Conservation (phyloP, 73 alveolate species). For the Paramecium sonneborni region DNA sequence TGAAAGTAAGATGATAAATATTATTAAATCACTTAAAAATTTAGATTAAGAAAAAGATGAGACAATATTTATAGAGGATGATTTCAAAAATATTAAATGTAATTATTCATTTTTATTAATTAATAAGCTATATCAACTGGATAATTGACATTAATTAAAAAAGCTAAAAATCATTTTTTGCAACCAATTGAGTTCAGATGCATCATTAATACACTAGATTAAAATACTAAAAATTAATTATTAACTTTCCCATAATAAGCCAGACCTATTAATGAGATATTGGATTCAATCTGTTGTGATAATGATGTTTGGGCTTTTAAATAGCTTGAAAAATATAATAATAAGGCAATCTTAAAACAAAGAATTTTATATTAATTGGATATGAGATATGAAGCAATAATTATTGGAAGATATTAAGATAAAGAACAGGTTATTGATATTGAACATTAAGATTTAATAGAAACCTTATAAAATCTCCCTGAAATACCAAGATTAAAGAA, state of each 20-base stretch:
- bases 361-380: background rate
- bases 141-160: background rate
- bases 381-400: background rate
- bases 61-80: background rate
- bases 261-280: background rate
- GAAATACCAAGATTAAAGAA: background rate
- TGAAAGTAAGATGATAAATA: background rate
- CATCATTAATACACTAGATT: background rate
- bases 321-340: background rate
- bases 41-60: background rate
- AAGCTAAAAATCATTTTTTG: background rate
- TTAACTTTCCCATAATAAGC: background rate
- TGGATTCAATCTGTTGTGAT: background rate
- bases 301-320: background rate
- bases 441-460: background rate
- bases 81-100: background rate
- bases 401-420: slow-evolving; percentile 29
- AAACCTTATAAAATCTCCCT: background rate
- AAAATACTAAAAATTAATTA: background rate
- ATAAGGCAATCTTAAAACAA: background rate
- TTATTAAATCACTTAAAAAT: background rate
- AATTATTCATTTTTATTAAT: background rate
- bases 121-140: background rate
- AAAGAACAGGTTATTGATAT: background rate
- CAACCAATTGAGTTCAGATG: background rate